Conservation (phyloP, 441 rosid genomes). For the Viola pubescens region DNA sequence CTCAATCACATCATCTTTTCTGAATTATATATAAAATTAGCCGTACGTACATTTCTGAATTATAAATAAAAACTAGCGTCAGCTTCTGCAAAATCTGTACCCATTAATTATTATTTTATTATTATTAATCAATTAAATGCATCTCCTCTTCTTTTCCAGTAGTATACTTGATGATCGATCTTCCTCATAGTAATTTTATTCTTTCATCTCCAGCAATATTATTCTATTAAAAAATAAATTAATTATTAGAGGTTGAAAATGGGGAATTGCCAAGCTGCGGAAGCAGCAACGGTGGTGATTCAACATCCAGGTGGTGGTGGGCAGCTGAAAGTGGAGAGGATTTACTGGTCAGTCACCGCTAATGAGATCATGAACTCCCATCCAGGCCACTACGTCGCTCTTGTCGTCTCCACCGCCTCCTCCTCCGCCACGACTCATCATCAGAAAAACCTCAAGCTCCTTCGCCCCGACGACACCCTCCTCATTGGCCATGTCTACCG, state of each 20-base stretch:
- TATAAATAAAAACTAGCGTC: too few species aligned
- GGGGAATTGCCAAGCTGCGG: conserved; percentile 82
- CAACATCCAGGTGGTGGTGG: conserved; percentile 49
- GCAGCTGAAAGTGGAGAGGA: conserved; percentile 29
- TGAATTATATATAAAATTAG: too few species aligned
- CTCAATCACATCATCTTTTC: too few species aligned
- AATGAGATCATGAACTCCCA: conserved; percentile 56
- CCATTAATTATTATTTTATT: too few species aligned
- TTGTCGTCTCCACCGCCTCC: conserved; percentile 50
- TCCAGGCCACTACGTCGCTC: conserved; percentile 71
- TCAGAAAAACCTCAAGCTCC: conserved; percentile 69
- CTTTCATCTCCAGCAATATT: too few species aligned
- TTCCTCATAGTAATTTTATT: too few species aligned
- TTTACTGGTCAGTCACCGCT: conserved; percentile 44
- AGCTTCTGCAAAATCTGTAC: too few species aligned
- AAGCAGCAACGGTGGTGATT: conserved; percentile 50
- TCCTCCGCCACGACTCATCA: too few species aligned
- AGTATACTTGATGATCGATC: not conserved
- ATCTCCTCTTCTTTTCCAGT: not conserved
- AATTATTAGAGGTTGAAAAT: conserved; percentile 12
- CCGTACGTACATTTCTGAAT: too few species aligned
- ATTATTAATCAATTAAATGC: too few species aligned
- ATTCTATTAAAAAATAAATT: too few species aligned
- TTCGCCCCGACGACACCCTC: conserved; percentile 66
- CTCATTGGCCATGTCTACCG: conserved; percentile 68